Base-by-base conservation (phyloP, 352 stramenopile genomes). In the Globisporangium nagaii region DNA sequence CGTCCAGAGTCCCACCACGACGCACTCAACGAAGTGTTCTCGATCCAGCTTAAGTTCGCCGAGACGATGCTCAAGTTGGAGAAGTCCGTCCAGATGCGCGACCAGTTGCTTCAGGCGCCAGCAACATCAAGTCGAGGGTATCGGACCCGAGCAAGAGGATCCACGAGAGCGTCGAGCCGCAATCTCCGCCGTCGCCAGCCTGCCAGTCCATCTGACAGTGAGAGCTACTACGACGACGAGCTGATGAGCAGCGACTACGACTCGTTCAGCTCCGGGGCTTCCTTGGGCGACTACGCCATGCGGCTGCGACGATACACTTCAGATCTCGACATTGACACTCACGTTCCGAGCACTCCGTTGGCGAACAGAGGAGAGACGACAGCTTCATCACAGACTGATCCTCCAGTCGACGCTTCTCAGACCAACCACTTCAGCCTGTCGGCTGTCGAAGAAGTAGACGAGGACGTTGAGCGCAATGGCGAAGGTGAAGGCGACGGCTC, bases 41-140 rank as follows among this genome's bases (percentile, higher is more conserved):
- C 63, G 8, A 63, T 89, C 36, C 75, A 89, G 50, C 46, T 86
- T 12, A 75, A 84, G 40, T 89, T 89, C 27, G 78, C 78, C 0
- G 78, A 89, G 66, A 89, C 75, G 37, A 87, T 89, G 75, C 61
- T 75, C 0, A 79, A 82, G 46, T 60, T 89, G 13, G 78, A 89
- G 24, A 76, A 86, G 55, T 86, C 73, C 0, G 74, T 89, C 19
- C 78, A 86, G 46, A 50, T 70, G 12, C 70, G 78, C 13, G 75
- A 89, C 15, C 62, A 79, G 13, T 49, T 89, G 20, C 61, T 89
- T 24, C 28, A 32, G 25, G 11, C 35, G 12, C 17, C 25, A 12
- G 6, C n/a, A 7, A 20, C n/a, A 49, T 2, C 46, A 20, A 37
- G 24, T 5, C 35, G 12, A 17, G 20, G n/a, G 13, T 2, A 25